Percentiles rank a stretch among this genome's conserved stretches.
These are phyloP conservation scores for Neurospora sp. DNA, from an alignment of 495 filamentous ascomycete species.

Conservation along the genomic window DNA sequence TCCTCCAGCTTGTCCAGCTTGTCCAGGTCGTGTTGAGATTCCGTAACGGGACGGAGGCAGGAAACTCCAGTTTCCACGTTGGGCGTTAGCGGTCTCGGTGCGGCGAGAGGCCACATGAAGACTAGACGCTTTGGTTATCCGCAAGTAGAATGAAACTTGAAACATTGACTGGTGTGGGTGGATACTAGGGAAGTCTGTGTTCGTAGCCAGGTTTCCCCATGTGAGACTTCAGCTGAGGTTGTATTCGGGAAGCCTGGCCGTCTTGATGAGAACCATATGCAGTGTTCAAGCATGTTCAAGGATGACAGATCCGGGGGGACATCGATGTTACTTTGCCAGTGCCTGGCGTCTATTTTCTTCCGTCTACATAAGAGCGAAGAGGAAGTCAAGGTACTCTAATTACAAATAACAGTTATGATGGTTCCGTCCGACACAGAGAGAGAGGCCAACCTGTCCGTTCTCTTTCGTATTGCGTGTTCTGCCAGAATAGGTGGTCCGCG, in stretches of 20 bases:
- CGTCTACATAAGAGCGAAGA: not conserved
- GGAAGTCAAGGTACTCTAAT: not conserved
- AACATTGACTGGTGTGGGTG: not conserved
- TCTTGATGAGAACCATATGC: not conserved
- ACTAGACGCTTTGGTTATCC: not conserved
- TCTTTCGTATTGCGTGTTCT: not conserved
- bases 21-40: not conserved
- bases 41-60: not conserved
- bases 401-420: not conserved
- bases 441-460: not conserved
- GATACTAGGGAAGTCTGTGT: not conserved
- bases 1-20: not conserved
- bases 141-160: not conserved
- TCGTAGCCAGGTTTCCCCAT: not conserved
- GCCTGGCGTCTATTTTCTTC: not conserved
- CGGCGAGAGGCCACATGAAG: not conserved
- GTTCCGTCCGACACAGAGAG: not conserved
- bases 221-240: not conserved
- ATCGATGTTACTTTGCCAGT: not conserved
- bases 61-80: not conserved
- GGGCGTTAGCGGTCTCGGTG: not conserved
- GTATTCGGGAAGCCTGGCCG: not conserved
- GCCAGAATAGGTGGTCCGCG: not conserved
- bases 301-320: not conserved
- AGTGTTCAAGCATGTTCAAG: not conserved